These are phyloP conservation scores for Scedosporium minutisporum DNA, from an alignment of 2,329 filamentous ascomycete genomes.

Conservation along the genomic window DNA sequence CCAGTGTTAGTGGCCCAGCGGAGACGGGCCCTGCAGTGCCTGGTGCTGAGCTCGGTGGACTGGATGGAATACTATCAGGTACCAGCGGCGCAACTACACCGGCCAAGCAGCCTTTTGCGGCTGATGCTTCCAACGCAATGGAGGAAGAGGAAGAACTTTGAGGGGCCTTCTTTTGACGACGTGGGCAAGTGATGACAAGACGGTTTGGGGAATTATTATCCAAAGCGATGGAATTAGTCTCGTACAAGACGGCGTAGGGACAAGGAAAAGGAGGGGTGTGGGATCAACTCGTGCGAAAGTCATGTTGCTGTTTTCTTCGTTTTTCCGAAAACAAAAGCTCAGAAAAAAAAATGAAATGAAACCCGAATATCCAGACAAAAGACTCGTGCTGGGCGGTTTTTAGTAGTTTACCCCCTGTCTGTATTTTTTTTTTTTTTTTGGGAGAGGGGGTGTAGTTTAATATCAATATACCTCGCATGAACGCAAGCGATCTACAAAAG, in stretches of 20 bases:
- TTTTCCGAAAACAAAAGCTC: no score
- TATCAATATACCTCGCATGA: background rate
- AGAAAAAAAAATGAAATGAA: no score
- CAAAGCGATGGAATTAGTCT: no score
- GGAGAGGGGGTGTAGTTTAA: background rate
- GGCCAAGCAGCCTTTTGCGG: background rate
- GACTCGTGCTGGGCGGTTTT: background rate
- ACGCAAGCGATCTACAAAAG: background rate
- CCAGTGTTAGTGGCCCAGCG: slow-evolving; percentile 29
- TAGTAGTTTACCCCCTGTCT: background rate
- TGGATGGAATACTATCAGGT: background rate
- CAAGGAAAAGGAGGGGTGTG: no score
- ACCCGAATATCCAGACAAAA: no score
- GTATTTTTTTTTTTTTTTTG: background rate
- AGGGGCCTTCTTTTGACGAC: background rate
- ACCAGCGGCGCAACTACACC: background rate
- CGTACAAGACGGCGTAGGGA: no score
- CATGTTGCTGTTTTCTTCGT: no score
- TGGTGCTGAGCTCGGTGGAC: background rate
- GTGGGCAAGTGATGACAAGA: no score
- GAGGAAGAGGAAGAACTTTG: slow-evolving; percentile 11
- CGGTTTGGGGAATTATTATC: no score
- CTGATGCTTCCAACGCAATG: slow-evolving; percentile 6
- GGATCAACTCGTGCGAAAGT: no score
- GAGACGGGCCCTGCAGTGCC: background rate